Conservation (phyloP, 495 filamentous ascomycete species). For the Podospora tetraspora region DNA sequence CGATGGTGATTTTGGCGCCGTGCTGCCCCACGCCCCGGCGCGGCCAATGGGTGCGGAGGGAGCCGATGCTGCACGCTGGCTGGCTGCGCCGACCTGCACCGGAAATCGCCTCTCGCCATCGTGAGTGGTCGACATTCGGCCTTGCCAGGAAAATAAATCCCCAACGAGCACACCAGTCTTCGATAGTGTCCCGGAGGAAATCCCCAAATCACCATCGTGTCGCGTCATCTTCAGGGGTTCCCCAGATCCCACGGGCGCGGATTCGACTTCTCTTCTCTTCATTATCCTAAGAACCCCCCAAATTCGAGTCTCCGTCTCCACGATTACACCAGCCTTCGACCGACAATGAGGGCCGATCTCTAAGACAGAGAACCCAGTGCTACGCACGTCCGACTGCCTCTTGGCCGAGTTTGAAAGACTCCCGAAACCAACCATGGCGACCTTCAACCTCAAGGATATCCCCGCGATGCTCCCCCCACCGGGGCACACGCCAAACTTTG, state of each 20-base stretch:
- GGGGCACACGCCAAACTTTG: constrained; percentile 20
- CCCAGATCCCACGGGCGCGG: not conserved
- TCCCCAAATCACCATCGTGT: not conserved
- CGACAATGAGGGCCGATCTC: not conserved
- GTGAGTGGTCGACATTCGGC: not conserved
- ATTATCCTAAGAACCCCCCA: not conserved
- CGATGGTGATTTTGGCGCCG: constrained; percentile 7
- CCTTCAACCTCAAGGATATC: constrained; percentile 11
- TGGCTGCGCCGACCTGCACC: constrained; percentile 13
- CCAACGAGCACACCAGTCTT: constrained; percentile 6
- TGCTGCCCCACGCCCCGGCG: constrained; percentile 16
- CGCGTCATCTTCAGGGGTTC: not conserved
- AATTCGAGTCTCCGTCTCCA: not conserved
- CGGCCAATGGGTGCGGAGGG: constrained; percentile 17
- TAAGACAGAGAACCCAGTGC: not conserved
- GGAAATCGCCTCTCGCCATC: not conserved
- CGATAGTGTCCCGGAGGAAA: constrained; percentile 1
- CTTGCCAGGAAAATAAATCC: not conserved
- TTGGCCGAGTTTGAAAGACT: not conserved
- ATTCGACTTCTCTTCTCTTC: not conserved
- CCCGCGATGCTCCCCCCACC: constrained; percentile 26
- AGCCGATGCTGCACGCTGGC: constrained; percentile 14
- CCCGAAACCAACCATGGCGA: not conserved
- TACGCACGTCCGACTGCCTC: not conserved
- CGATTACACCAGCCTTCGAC: not conserved